Base-by-base conservation (phyloP, 345 rosid species). In the Hibiscus mutabilis region DNA sequence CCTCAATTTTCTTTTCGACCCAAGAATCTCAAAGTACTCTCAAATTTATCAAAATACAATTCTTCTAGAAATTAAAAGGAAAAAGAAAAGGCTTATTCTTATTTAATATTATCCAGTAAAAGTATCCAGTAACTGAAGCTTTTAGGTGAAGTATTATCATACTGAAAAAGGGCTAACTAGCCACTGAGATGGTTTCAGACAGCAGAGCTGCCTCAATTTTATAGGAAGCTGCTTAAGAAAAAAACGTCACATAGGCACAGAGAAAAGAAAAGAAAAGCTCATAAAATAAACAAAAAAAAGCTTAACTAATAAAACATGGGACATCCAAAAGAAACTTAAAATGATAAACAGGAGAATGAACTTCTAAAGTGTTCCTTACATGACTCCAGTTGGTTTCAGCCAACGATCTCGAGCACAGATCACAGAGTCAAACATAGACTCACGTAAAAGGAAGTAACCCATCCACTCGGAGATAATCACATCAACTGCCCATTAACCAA, bases 391-490 rank as follows among this genome's bases (percentile, higher is more conserved):
- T 8, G 98, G 91, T 77, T 92, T 95, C 76, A 95, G 75, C 99
- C 97, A 95, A 74, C 96, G 96, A 76, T 95, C 97, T 66, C 97
- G 99, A 75, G 99, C 99, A 77, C 84, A 85, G 27, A 94, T 92
- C 71, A 94, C 99, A 0, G 99, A 94, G 85, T 94, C 99, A 86
- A 94, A 90, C 99, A 92, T 94, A 62, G 99, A 94, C 71, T 94
- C 99, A 1, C 97, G 93, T 33, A 92, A 83, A 64, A 94, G 97
- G 69, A 94, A 92, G 87, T 92, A 91, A 11, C 99, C 99, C 99
- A 94, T 94, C 99, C 99, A 94, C 87, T 94, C 99, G 3, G 99
- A 94, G 79, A 94, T 92, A 61, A 94, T 90, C 11, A 94, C 97
- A 82, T 94, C 99, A 83, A 94, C 99, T 92, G 90, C 29, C 86